Conservation (phyloP, 1,284 basidiomycete genomes). For the Ceratobasidium sp. region DNA sequence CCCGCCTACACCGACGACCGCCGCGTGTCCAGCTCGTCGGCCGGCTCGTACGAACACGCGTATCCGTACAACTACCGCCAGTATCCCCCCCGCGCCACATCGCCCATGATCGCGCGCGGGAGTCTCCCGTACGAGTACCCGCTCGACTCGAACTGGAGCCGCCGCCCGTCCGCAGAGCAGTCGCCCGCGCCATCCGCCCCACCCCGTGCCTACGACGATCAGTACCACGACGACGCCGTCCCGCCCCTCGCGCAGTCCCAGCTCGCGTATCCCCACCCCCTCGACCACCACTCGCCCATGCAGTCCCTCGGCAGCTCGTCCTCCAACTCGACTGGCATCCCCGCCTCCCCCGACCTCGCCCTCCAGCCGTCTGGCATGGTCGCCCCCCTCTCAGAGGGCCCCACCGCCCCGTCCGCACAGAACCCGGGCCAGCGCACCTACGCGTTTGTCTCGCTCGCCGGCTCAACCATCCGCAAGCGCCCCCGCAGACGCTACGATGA, state of each 20-base stretch:
- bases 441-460: slow-evolving; percentile 78
- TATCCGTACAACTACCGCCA: slow-evolving; percentile 5
- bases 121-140: slow-evolving; percentile 30
- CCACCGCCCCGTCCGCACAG: slow-evolving; percentile 8
- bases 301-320: slow-evolving; percentile 26
- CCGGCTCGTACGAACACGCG: slow-evolving; percentile 28
- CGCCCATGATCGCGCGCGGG: slow-evolving; percentile 10
- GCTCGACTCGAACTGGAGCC: slow-evolving; percentile 7
- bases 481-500: slow-evolving; percentile 85
- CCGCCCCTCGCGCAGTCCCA: slow-evolving; percentile 8
- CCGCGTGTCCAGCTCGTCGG: slow-evolving; percentile 21
- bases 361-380: slow-evolving; percentile 11
- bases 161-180: slow-evolving; percentile 27
- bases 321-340: slow-evolving; percentile 35
- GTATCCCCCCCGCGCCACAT: slow-evolving; percentile 24
- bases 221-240: not conserved
- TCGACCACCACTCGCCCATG: slow-evolving; percentile 30
- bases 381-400: slow-evolving; percentile 9
- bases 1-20: slow-evolving; percentile 22
- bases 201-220: not conserved
- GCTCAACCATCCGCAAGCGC: slow-evolving; percentile 80
- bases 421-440: slow-evolving; percentile 58
- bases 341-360: slow-evolving; percentile 24
- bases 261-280: slow-evolving; percentile 15
- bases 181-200: slow-evolving; percentile 9